Evolutionary conservation across 2,329 filamentous ascomycete genomes (phyloP).

Genomic region (Scedosporium minutisporum): DNA sequence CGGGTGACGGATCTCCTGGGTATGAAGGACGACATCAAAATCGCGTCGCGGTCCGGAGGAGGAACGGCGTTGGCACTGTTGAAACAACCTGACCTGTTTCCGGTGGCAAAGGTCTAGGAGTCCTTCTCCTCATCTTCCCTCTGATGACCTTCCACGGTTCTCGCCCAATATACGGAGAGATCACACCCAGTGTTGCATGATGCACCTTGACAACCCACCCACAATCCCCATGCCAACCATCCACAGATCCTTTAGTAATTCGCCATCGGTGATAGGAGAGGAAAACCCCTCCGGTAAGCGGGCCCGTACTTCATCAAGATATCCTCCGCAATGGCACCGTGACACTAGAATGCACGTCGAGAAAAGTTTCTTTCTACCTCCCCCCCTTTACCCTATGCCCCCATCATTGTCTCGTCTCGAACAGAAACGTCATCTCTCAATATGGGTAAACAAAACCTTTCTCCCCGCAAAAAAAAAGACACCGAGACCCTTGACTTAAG

Average conservation of each 20-base stretch:
- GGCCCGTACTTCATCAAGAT: background rate
- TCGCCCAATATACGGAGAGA: background rate
- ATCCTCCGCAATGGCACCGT: background rate
- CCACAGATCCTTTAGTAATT: background rate
- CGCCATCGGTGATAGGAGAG: background rate
- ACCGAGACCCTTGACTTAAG: background rate
- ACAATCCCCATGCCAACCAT: background rate
- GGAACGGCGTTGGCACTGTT: too few relatives aligned
- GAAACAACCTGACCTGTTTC: too few relatives aligned
- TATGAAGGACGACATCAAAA: too few relatives aligned
- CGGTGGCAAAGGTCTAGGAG: too few relatives aligned
- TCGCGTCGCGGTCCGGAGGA: too few relatives aligned
- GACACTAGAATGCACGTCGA: background rate
- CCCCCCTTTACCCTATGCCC: background rate
- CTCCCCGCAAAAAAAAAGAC: background rate
- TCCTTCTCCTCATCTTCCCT: too few relatives aligned
- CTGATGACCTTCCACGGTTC: background rate
- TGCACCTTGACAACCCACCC: background rate
- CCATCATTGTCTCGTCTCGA: background rate
- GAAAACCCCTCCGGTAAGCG: background rate
- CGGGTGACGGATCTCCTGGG: too few relatives aligned
- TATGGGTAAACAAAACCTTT: conserved; percentile 3
- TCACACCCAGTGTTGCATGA: background rate
- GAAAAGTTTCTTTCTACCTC: background rate
- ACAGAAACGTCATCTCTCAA: conserved; percentile 1